Evolutionary conservation across 495 filamentous ascomycete genomes (phyloP).

Genomic region (Tetracladium setigerum): DNA sequence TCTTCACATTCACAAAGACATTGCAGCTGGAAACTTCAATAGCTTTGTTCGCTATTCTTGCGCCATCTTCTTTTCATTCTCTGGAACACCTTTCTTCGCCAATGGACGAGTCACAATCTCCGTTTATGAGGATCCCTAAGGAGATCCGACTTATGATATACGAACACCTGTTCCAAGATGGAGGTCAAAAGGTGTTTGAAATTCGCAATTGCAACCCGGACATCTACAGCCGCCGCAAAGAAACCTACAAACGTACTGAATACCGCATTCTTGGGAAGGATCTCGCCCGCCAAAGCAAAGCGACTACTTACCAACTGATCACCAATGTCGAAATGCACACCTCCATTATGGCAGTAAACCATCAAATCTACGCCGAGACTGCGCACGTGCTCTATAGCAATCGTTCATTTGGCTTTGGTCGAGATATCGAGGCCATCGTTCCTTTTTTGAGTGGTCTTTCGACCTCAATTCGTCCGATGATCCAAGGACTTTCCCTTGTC

Average conservation of each 20-base stretch:
- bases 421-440: conserved; percentile 43
- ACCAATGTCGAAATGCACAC: conserved; percentile 30
- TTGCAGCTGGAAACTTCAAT: too few species aligned
- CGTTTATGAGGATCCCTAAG: conserved; percentile 32
- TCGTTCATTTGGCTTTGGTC: conserved; percentile 45
- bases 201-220: conserved; percentile 15
- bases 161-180: conserved; percentile 31
- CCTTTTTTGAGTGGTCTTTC: conserved; percentile 48
- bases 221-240: conserved; percentile 4
- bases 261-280: conserved; percentile 27
- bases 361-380: conserved; percentile 39
- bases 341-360: conserved; percentile 37
- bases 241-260: conserved; percentile 14
- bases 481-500: conserved; percentile 35
- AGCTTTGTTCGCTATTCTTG: too few species aligned
- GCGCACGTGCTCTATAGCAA: conserved; percentile 38
- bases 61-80: too few species aligned
- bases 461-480: conserved; percentile 28
- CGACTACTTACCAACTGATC: conserved; percentile 40
- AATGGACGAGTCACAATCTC: conserved; percentile 8
- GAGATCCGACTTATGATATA: conserved; percentile 53
- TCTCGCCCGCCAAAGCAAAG: conserved; percentile 25
- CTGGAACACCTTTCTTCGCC: too few species aligned
- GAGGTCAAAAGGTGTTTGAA: conserved; percentile 14
- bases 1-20: not conserved